phyloP scores from a whole-genome alignment of 345 rosid genomes.

The Citropsis articulata region DNA sequence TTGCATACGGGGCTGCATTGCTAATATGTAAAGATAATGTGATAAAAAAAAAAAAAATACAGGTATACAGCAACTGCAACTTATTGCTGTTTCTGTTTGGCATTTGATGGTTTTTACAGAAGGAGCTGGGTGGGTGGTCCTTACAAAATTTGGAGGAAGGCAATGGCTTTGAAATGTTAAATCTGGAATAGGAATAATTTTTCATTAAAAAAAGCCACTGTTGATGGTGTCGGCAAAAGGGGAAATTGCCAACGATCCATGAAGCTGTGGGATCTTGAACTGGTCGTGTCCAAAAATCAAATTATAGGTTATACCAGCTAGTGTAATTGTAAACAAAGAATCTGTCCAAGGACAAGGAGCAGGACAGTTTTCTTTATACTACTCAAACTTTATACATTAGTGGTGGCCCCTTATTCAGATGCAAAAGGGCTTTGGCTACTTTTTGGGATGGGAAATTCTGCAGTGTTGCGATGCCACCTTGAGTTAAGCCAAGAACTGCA shows the following conservation, averaged over 20 bases:
- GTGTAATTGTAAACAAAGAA: constrained; percentile 8
- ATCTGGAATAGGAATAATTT: neutral
- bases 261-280: constrained; percentile 1
- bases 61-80: no score
- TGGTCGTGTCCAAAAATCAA: neutral
- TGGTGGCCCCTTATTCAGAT: constrained; percentile 17
- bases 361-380: constrained; percentile 11
- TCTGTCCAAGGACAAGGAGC: constrained; percentile 16
- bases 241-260: neutral
- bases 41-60: no score
- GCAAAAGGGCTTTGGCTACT: neutral
- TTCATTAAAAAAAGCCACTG: neutral
- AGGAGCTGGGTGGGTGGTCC: neutral
- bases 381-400: neutral
- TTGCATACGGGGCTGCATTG: no score
- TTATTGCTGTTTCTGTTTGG: no score
- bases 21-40: no score
- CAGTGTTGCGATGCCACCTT: neutral
- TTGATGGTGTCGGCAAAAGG: constrained; percentile 17
- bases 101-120: no score
- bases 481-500: neutral
- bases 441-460: constrained; percentile 4
- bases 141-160: neutral
- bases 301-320: neutral
- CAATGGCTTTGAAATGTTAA: constrained; percentile 1